Base-by-base conservation (phyloP, 768 basidiomycete genomes). In the Dioszegia hungarica region DNA sequence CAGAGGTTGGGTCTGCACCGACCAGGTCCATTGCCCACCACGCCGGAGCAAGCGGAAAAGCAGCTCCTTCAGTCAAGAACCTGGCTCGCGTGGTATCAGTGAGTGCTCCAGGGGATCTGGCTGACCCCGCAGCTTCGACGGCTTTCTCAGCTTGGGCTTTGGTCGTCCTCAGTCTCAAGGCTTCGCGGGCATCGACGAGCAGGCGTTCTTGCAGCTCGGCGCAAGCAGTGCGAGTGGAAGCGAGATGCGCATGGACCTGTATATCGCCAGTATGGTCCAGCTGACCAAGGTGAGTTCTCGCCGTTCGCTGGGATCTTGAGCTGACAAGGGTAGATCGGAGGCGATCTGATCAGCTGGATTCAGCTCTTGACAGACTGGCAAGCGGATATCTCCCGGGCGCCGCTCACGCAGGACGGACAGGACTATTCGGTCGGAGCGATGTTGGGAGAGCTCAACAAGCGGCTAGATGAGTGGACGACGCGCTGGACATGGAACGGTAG, bases 1-100 rank as follows among this genome's bases (percentile, higher is more conserved):
- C 54, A 62, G 12, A 50, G 68, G n/a, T 36, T 70, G 20, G 68
- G 68, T 11, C 45, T 70, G 22, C 63, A 67, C 54, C 60, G 55
- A 6, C 6, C 44, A 17, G 48, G 29, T 46, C 27, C n/a, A 20
- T 27, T 15, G 10, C 54, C 20, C 19, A n/a, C 27, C 19, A n/a
- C 36, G 45, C 39, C 31, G 41, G 58, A 49, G 15, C 24, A 5
- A 38, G 45, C 25, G 36, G 62, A 56, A 8, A 63, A 60, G 46
- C 34, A 41, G 8, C 34, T 60, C 36, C 20, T 52, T 5, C 46
- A 56, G 17, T 56, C 59, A 28, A 28, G 50, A 31, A 60, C 59
- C 20, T 63, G 54, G 54, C 51, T 63, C 28, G 47, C 34, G 17
- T 54, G 59, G 47, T 63, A 55, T 34, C 59, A 56, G 54, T 63